A percentile compares a stretch with the other conserved stretches of the same genome.
Evolutionary conservation across 441 rosid genomes (phyloP).

Genomic region (Corymbia citriodora): DNA sequence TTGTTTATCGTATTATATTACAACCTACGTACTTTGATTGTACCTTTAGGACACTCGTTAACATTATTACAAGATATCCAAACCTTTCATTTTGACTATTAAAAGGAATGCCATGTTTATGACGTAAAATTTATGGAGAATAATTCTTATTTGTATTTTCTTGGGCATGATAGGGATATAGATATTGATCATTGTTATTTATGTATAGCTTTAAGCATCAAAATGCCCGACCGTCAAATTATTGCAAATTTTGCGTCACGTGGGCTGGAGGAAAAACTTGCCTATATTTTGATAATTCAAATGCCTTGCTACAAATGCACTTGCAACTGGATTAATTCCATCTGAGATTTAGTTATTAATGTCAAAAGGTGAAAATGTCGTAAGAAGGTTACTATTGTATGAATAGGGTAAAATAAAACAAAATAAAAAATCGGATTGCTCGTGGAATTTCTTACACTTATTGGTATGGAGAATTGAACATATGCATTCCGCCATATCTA

Average conservation of each 20-base stretch:
- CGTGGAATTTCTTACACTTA: not conserved
- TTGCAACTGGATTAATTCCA: not conserved
- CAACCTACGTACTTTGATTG: not conserved
- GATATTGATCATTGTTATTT: not conserved
- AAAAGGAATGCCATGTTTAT: not conserved
- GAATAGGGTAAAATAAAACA: not conserved
- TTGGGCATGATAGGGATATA: not conserved
- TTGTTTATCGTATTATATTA: rapidly evolving
- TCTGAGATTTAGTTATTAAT: not conserved
- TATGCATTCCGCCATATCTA: not conserved
- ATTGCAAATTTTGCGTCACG: not conserved
- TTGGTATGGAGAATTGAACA: not conserved
- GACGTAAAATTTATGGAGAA: not conserved
- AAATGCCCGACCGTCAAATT: not conserved
- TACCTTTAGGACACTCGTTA: not conserved
- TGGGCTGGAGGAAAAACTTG: not conserved
- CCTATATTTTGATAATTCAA: not conserved
- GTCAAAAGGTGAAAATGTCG: not conserved
- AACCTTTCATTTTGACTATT: not conserved
- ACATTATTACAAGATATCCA: rapidly evolving
- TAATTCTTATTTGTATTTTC: not conserved
- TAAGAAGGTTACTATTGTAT: not conserved
- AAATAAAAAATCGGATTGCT: not conserved
- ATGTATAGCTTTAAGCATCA: not conserved
- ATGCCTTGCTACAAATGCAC: not conserved